Conservation (phyloP, 1,139 yeast species). For the Yamadazyma atlantica region DNA sequence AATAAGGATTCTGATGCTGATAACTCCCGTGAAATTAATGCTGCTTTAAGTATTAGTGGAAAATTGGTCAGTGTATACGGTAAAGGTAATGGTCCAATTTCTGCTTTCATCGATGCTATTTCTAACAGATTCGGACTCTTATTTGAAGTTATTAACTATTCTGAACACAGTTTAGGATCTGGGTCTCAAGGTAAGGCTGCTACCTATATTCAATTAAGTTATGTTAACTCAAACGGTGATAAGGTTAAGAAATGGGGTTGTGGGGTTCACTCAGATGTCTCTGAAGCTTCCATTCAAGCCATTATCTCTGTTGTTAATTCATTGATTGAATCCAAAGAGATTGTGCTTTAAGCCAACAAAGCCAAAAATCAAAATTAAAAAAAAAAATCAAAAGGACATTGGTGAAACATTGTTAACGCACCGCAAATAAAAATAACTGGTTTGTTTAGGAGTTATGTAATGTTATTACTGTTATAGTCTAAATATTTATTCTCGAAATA, state of each 20-base stretch:
- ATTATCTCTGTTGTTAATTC: constrained; percentile 43
- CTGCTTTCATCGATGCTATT: constrained; percentile 83
- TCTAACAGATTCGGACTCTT: constrained; percentile 53
- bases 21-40: constrained; percentile 30
- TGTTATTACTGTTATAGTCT: background rate
- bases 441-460: no score
- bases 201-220: constrained; percentile 71
- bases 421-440: background rate
- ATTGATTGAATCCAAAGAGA: constrained; percentile 27
- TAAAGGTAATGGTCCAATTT: constrained; percentile 92
- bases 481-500: no score
- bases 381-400: no score
- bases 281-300: constrained; percentile 63
- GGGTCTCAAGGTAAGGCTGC: constrained; percentile 90
- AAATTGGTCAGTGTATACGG: constrained; percentile 55
- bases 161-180: constrained; percentile 89
- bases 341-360: constrained; percentile 15
- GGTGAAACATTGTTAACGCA: no score
- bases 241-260: constrained; percentile 80
- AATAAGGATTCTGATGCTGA: constrained; percentile 17
- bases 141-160: constrained; percentile 78
- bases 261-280: constrained; percentile 90
- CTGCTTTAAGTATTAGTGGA: constrained; percentile 48
- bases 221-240: constrained; percentile 38
- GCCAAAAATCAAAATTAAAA: no score